Evolutionary conservation across 2,329 filamentous ascomycete species (phyloP), one percentile per base, ranked within the genome.

Genomic region (Trichophyton schoenleinii): DNA sequence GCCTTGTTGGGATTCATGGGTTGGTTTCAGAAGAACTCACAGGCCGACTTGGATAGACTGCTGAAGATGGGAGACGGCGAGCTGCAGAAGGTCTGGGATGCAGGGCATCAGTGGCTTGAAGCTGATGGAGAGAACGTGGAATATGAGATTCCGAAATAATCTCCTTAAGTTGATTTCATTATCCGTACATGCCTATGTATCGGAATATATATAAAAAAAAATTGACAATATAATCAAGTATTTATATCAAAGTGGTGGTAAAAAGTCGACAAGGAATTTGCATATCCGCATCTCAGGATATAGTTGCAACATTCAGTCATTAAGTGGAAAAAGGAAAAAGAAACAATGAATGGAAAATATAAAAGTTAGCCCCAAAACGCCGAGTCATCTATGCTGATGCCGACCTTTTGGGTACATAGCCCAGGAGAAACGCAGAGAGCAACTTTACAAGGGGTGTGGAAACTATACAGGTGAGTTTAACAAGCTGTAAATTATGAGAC

Each of bases 1-100:
- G 3, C 63, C 36, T 31, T 65, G 15, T 60, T 52, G 31, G 59
- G 41, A 25, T 62, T 59, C 36, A 57, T 66, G 41, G 61, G 38
- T 1, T 65, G 60, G 63, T 63, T 59, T 61, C 42, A 55, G 41
- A 57, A 62, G 38, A 60, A 52, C 9, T 59, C 61, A 38, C n/a
- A 52, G 18, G 34, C 18, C 4, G 59, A 62, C 46, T 64, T 31
- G 44, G 60, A 60, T 20, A 52, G 62, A 3, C 41, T 58, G 15
- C 34, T 62, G 57, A 13, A 42, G 8, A 34, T 60, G 18, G 62
- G 60, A 38, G 60, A 62, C 49, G 57, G 60, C 18, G 62, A 60
- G 60, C 42, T 61, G 46, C 60, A 25, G 36, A 48, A 60, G 46
- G 25, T 61, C 8, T 61, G 58, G 60, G 60, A 55, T 36, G 52